Conservation (phyloP, 2,329 filamentous ascomycete genomes). For the Thelonectria rubi region DNA sequence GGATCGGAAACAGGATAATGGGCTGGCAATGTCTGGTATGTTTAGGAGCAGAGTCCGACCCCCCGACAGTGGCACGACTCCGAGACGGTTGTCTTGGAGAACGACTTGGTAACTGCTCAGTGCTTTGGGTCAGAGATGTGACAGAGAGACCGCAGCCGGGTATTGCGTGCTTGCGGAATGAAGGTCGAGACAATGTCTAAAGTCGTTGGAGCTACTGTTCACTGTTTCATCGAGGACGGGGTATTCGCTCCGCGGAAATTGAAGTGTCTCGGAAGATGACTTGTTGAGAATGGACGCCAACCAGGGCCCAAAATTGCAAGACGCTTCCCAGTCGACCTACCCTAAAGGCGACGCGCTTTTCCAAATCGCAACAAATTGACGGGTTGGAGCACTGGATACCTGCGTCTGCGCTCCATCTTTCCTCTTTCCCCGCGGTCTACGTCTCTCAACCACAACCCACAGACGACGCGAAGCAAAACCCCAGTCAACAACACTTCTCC, state of each 20-base stretch:
- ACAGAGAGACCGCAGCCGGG: neutral
- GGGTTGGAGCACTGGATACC: slow-evolving; percentile 6
- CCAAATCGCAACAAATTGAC: neutral
- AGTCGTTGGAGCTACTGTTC: neutral
- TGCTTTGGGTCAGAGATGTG: neutral
- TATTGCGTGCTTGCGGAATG: slow-evolving; percentile 18
- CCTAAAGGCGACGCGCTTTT: slow-evolving; percentile 1
- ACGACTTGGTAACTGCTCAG: neutral
- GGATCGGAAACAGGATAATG: slow-evolving; percentile 18
- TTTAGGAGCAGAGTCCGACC: slow-evolving; percentile 12
- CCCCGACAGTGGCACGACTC: slow-evolving; percentile 21
- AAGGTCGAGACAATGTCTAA: neutral
- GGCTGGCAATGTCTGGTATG: slow-evolving; percentile 18
- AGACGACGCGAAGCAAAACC: neutral
- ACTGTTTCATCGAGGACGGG: neutral
- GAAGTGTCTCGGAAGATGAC: neutral
- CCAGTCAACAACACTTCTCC: neutral
- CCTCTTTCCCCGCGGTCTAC: neutral
- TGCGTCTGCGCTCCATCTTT: neutral
- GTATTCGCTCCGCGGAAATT: neutral
- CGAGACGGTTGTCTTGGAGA: slow-evolving; percentile 1
- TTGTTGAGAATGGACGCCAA: neutral
- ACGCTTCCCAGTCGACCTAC: neutral
- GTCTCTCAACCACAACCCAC: neutral
- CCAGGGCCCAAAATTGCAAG: neutral